A percentile compares a stretch with the other conserved stretches of the same genome.
Conservation (phyloP, 1,284 basidiomycete species). For the Cutaneotrichosporon cyanovorans region DNA sequence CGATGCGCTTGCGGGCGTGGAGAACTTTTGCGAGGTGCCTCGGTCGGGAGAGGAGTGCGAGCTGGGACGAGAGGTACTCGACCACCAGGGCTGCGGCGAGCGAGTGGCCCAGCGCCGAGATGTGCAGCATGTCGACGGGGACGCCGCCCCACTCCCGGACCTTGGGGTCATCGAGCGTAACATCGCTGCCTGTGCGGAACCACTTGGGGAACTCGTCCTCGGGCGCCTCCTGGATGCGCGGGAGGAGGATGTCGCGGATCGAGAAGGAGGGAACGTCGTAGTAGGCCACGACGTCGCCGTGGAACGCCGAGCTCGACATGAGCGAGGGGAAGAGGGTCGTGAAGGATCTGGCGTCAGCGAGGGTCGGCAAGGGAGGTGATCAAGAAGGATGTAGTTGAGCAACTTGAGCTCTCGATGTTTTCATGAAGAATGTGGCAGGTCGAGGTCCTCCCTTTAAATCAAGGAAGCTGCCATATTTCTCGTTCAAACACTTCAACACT, state of each 20-base stretch:
- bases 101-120: slow-evolving; percentile 37
- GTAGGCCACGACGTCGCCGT: slow-evolving; percentile 39
- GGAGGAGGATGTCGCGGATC: slow-evolving; percentile 38
- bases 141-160: slow-evolving; percentile 35
- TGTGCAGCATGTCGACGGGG: slow-evolving; percentile 42
- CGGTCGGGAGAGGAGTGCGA: too few relatives aligned
- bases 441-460: too few relatives aligned
- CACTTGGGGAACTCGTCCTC: slow-evolving; percentile 34
- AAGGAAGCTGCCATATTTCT: too few relatives aligned
- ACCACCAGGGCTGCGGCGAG: slow-evolving; percentile 36
- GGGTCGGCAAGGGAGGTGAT: too few relatives aligned
- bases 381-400: too few relatives aligned
- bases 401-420: too few relatives aligned
- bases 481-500: too few relatives aligned
- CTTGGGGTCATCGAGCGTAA: slow-evolving; percentile 33
- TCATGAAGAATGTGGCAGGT: too few relatives aligned
- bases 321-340: slow-evolving; percentile 40
- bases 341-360: slow-evolving; percentile 34
- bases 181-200: slow-evolving; percentile 38
- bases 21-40: too few relatives aligned
- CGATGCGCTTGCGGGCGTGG: too few relatives aligned
- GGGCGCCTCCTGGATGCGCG: slow-evolving; percentile 34
- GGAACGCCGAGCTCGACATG: slow-evolving; percentile 34
- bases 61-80: slow-evolving; percentile 22
- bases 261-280: slow-evolving; percentile 42